These are phyloP conservation scores for Arthrinium puccinioides DNA, from an alignment of 2,329 filamentous ascomycete species.

Conservation along the genomic window DNA sequence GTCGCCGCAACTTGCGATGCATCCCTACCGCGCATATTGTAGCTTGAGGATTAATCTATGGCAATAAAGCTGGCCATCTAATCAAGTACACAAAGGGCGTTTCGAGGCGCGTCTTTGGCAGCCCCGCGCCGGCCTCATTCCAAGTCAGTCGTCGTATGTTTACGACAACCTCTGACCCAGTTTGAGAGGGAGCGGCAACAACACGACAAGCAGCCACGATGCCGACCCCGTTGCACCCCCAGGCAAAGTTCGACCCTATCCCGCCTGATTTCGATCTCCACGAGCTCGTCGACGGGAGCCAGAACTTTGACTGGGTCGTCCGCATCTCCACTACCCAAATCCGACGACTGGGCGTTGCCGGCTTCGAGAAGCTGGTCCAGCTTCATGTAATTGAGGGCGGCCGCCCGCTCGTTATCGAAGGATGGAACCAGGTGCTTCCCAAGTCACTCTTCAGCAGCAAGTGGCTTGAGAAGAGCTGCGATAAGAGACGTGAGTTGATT, in stretches of 20 bases:
- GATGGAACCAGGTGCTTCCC: constrained; percentile 72
- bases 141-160: no score
- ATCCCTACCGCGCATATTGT: no score
- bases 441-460: constrained; percentile 68
- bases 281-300: constrained; percentile 65
- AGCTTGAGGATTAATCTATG: no score
- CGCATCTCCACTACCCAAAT: constrained; percentile 76
- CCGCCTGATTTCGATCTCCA: constrained; percentile 76
- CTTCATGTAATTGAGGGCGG: constrained; percentile 79
- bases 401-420: constrained; percentile 84
- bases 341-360: constrained; percentile 64
- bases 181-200: no score
- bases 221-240: constrained; percentile 67
- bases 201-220: constrained; percentile 52
- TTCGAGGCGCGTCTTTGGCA: no score
- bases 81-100: no score
- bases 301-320: constrained; percentile 82
- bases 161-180: no score
- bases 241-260: constrained; percentile 87
- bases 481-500: constrained; percentile 81
- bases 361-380: constrained; percentile 79
- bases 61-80: no score
- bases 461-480: constrained; percentile 75
- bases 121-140: no score
- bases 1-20: no score